Conservation (phyloP, 441 rosid species). For the Gossypium aridum region DNA sequence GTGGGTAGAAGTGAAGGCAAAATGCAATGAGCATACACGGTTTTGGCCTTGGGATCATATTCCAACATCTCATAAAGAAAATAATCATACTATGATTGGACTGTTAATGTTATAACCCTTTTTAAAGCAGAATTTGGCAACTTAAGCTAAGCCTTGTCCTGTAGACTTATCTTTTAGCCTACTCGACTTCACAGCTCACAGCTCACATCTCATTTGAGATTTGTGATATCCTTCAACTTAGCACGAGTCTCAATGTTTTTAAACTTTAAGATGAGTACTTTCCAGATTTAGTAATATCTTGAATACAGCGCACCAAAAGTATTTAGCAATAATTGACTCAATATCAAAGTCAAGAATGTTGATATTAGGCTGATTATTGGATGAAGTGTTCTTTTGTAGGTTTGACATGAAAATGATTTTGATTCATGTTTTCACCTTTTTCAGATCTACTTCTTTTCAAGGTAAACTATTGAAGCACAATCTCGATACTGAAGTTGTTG, state of each 20-base stretch:
- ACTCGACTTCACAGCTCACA: not conserved
- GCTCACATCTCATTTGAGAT: not conserved
- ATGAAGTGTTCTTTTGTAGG: not conserved
- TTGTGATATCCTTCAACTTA: not conserved
- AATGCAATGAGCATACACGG: not conserved
- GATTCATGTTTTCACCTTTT: not conserved
- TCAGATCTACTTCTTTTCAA: constrained; percentile 67
- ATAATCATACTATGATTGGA: not conserved
- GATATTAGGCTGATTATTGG: not conserved
- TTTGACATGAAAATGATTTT: not conserved
- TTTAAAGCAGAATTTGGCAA: not conserved
- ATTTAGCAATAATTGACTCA: not conserved
- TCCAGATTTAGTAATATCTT: not conserved
- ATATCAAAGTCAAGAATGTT: not conserved
- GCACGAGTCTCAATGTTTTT: not conserved
- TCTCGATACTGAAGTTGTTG: constrained; percentile 75
- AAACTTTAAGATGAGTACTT: not conserved
- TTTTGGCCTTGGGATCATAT: not conserved
- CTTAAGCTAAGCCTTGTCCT: not conserved
- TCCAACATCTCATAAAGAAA: not conserved
- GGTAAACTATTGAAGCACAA: constrained; percentile 75
- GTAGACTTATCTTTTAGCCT: not conserved
- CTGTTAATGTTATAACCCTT: not conserved
- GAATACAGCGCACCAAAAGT: not conserved
- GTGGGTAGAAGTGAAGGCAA: not conserved